Base-by-base conservation (phyloP, 768 basidiomycete genomes). In the Dentipellis fragilis region DNA sequence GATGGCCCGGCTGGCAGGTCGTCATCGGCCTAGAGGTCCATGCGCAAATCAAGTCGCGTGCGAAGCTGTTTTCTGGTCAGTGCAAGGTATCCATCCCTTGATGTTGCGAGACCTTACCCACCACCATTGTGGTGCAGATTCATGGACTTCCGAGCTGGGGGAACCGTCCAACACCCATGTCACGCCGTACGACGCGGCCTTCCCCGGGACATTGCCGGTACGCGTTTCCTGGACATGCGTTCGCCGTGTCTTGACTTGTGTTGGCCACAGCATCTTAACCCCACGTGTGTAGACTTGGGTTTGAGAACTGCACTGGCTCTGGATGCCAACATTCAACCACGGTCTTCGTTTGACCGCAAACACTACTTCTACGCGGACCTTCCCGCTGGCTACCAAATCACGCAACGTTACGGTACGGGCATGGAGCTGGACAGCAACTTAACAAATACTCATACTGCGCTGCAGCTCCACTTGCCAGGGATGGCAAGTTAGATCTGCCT, bases 341-440 rank as follows among this genome's bases (percentile, higher is more conserved):
- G 77, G 17, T 95, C 92, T 0, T 78, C 89, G 0, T 98, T 98
- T 63, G 96, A 98, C 69, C 76, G 96, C 61, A 99, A 99, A 67
- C 96, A 98, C 67, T 99, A 99, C 67, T 97, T 97, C 69, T 98
- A 99, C 65, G 80, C 90, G 4, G 96, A 98, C 68, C 77, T 96
- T 37, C 93, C 96, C 0, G 77, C 87, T 4, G 95, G 95, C 0
- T 98, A 93, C 69, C 96, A 99, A 71, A 95, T 99, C 59, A 99
- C 94, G 0, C 94, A 98, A 66, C 88, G 91, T 59, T 96, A 98
- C 69, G 81, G 91, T 91, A 58, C 60, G 72, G 23, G 4, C 19
- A 51, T 19, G 7, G 42, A 23, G 8, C n/a, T 35, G 35, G 23
- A 10, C 4, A 52, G 39, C n/a, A 11, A 7, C 45, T 63, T 49